phyloP scores from a whole-genome alignment of 371 early-diverging fungal genomes.

The Actinomortierella ambigua region DNA sequence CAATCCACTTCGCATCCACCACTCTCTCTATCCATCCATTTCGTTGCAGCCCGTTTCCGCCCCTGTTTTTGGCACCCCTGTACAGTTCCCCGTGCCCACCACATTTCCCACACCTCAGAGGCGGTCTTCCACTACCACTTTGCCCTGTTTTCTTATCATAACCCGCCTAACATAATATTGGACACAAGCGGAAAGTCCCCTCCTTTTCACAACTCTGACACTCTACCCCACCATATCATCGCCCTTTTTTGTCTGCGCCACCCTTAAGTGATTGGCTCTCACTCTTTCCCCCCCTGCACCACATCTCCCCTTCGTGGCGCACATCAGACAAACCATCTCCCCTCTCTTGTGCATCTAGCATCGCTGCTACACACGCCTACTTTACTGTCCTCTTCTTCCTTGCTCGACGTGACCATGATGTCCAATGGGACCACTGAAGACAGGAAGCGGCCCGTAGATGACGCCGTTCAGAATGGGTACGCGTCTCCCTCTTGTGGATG shows the following conservation, averaged over 20 bases:
- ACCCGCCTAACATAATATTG: no score
- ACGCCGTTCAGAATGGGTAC: constrained; percentile 2
- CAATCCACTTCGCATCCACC: background rate
- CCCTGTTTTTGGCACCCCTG: background rate
- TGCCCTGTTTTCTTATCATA: no score
- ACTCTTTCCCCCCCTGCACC: background rate
- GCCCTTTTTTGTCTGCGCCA: no score
- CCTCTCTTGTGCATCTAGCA: no score
- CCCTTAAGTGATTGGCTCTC: constrained; percentile 1
- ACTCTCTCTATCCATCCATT: background rate
- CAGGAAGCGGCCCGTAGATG: constrained; percentile 43
- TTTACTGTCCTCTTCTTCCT: background rate
- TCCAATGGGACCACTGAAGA: constrained; percentile 34
- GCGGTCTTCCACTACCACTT: no score
- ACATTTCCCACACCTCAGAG: constrained; percentile 2
- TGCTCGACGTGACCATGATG: constrained; percentile 21
- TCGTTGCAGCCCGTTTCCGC: background rate
- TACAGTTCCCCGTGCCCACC: background rate
- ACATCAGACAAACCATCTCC: background rate
- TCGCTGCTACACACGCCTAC: background rate
- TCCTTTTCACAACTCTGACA: no score
- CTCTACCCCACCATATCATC: no score
- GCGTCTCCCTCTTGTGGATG: constrained; percentile 7
- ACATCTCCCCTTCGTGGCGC: background rate
- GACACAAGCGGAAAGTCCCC: no score